These are phyloP conservation scores for Grigorovia humatica DNA, from an alignment of 805 yeast genomes.

Conservation along the genomic window DNA sequence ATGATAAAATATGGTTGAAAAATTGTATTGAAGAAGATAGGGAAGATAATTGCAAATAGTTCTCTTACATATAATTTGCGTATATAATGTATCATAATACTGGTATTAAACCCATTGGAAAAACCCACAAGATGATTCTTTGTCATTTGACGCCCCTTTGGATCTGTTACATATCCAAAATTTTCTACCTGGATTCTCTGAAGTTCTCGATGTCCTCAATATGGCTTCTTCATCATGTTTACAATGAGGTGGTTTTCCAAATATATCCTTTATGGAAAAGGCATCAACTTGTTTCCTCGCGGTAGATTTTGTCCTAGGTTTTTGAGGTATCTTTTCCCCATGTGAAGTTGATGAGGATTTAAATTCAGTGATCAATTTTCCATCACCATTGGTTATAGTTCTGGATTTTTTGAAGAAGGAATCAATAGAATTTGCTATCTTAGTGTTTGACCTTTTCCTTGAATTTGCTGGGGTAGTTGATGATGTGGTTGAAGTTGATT, in stretches of 20 bases:
- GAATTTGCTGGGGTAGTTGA: neutral
- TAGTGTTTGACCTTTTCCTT: constrained; percentile 1
- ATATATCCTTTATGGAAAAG: constrained; percentile 10
- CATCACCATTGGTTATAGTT: neutral
- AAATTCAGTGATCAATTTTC: no score
- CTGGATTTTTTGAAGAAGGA: constrained; percentile 4
- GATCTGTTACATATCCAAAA: constrained; percentile 45
- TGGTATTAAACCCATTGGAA: constrained; percentile 40
- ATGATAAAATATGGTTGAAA: constrained; percentile 21
- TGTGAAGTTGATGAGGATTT: no score
- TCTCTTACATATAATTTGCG: neutral
- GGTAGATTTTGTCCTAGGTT: neutral
- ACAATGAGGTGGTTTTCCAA: constrained; percentile 35
- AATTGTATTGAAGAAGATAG: constrained; percentile 14
- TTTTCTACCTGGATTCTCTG: constrained; percentile 36
- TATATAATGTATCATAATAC: neutral
- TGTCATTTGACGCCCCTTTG: constrained; percentile 21
- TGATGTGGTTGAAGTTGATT: neutral
- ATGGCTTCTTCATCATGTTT: constrained; percentile 38
- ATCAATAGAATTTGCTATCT: constrained; percentile 6
- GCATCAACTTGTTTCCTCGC: neutral
- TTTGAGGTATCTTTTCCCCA: no score
- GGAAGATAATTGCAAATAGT: constrained; percentile 5
- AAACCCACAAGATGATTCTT: constrained; percentile 38
- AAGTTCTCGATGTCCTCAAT: constrained; percentile 36